Conservation (phyloP, 164 flowering plant species). For the Vitis vinifera region DNA sequence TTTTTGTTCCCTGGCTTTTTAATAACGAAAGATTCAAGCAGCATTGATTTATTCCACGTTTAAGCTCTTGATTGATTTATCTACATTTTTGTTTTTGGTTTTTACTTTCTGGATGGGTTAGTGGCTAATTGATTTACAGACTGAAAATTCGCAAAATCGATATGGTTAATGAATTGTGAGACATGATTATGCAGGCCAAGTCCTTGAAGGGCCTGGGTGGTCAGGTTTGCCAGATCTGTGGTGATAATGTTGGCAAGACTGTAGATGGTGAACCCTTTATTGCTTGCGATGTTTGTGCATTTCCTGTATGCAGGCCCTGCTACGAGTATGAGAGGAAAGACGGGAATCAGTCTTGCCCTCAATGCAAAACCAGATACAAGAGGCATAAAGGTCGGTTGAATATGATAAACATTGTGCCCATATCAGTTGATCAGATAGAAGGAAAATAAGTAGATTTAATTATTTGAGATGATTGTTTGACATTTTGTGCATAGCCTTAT, state of each 20-base stretch:
- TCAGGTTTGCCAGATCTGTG: slow-evolving; percentile 71
- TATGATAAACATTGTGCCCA: neutral
- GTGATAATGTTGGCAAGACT: slow-evolving; percentile 58
- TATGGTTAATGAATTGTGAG: neutral
- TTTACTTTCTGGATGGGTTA: too few relatives aligned
- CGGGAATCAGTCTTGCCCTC: slow-evolving; percentile 76
- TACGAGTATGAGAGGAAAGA: slow-evolving; percentile 80
- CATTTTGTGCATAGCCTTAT: too few relatives aligned
- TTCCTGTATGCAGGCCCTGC: slow-evolving; percentile 79
- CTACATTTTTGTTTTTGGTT: too few relatives aligned
- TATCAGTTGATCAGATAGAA: too few relatives aligned
- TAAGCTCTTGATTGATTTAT: too few relatives aligned
- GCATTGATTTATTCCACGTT: too few relatives aligned
- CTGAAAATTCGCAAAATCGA: too few relatives aligned
- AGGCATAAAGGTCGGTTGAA: slow-evolving; percentile 56
- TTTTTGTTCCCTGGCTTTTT: too few relatives aligned
- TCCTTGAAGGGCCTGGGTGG: slow-evolving; percentile 42
- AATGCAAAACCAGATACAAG: slow-evolving; percentile 77
- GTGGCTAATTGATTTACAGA: too few relatives aligned
- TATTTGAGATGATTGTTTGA: too few relatives aligned
- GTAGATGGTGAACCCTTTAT: slow-evolving; percentile 51
- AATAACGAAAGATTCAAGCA: too few relatives aligned
- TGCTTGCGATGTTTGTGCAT: slow-evolving; percentile 71
- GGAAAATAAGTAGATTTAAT: too few relatives aligned
- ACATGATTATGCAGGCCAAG: slow-evolving; percentile 34